Evolutionary conservation across 345 rosid genomes (phyloP), one percentile per base, ranked within the genome.

Genomic region (Populus deltoides): DNA sequence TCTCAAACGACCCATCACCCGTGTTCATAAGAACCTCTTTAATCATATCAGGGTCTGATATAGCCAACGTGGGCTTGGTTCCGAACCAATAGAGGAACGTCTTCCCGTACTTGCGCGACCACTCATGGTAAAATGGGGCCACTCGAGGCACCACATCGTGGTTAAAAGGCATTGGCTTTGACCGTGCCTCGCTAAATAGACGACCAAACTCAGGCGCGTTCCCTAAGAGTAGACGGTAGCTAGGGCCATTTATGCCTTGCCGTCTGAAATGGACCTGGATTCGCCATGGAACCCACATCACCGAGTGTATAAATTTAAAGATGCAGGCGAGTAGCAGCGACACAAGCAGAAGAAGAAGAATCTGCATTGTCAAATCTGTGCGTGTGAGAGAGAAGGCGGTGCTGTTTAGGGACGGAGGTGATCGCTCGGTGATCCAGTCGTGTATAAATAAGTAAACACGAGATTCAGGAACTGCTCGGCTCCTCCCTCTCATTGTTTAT

Each of bases 71-170:
- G 10, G 98, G 92, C 73, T 71, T 81, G 31, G 86, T 74, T 69
- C 97, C 98, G 62, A 92, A 90, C 94, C 94, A 89, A 84, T 90
- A 13, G 7, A 93, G 73, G 71, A 89, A 92, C 35, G 84, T 88
- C 74, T 81, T 86, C 53, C 93, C 93, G 68, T 82, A 87, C 75
- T 1, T 57, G 66, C 57, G 73, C 8, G 93, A 88, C 94, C 98
- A 94, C 8, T 16, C 55, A 75, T 85, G 61, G 88, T 89, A 89
- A 80, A 84, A 90, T 16, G 97, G 94, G 41, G 80, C 80, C 73
- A 76, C 88, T 12, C 92, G 84, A 68, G 72, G 89, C 27, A 89
- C 82, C 74, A 84, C 78, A 33, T 85, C 83, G 71, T 89, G 92
- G 66, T 77, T 77, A 7, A 63, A 53, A 0, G 89, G 69, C 27